Base-by-base conservation (phyloP, 148 eudicot genomes). In the Rheum nobile region DNA sequence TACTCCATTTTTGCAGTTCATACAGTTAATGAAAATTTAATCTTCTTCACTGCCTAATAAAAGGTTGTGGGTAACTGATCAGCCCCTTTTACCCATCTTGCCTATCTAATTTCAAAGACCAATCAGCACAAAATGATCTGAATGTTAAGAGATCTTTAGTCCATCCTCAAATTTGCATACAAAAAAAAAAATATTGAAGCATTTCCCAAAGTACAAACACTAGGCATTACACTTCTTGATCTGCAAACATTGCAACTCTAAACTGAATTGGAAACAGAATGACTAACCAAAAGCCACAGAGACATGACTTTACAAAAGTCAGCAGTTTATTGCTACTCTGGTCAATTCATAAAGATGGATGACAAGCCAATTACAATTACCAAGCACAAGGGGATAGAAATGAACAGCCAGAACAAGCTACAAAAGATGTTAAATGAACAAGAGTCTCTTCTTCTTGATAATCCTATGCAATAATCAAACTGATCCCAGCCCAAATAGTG, bases 401-500 rank as follows among this genome's bases (percentile, higher is more conserved):
- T 50, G 65, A 57, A 31, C 22, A 31, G 21, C 21, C 29, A 63
- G 1, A 28, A n/a, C n/a, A n/a, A n/a, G n/a, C n/a, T n/a, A n/a
- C n/a, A 61, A 12, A 43, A 43, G 47, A 43, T 43, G 65, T 57
- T 38, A 61, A 12, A 26, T 7, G 17, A 11, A 57, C 13, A 57
- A 61, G 38, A 61, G n/a, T 31, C n/a, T 31, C 37, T 32, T 63
- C 9, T 32, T 29, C 6, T 32, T 65, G 70, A 65, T 65, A 11
- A 65, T 65, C 39, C 26, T 74, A 86, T 10, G 82, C 71, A 10
- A 24, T 74, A 24, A 90, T 81, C 77, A 91, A 80, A 35, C 76
- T 75, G 76, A 93, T 69, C 34, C 89, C 95, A 22, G 80, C 81
- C 0, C 91, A 91, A 70, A 89, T 80, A 9, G 91, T 67, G 81